A percentile compares a stretch with the other conserved stretches of the same genome.
These are phyloP conservation scores for Chrysosporium keratinophilum DNA, from an alignment of 2,329 filamentous ascomycete genomes.

Conservation along the genomic window DNA sequence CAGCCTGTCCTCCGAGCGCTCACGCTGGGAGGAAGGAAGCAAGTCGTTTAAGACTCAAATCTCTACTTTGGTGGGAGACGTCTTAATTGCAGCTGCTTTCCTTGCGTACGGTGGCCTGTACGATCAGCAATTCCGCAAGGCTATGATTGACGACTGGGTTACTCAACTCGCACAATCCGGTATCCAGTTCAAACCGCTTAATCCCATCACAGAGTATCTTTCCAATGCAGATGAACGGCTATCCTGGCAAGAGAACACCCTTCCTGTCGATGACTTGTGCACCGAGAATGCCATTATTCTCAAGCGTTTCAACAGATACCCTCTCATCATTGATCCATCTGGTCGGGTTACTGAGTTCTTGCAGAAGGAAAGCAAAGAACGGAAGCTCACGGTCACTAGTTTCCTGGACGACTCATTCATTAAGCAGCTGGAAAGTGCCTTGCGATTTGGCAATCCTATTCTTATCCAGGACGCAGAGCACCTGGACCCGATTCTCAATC, in stretches of 20 bases:
- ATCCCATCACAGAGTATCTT: slow-evolving; percentile 89
- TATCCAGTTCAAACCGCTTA: slow-evolving; percentile 83
- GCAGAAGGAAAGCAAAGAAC: slow-evolving; percentile 86
- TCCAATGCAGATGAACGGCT: slow-evolving; percentile 93
- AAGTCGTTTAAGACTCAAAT: slow-evolving; percentile 98
- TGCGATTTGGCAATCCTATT: slow-evolving; percentile 96
- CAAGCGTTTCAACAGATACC: slow-evolving; percentile 96
- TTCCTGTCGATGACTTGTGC: slow-evolving; percentile 94
- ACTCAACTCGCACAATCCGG: slow-evolving; percentile 89
- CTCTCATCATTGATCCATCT: slow-evolving; percentile 94
- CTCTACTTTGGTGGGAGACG: slow-evolving; percentile 88
- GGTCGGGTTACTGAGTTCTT: slow-evolving; percentile 90
- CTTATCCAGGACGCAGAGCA: slow-evolving; percentile 97
- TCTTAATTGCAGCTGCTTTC: slow-evolving; percentile 92
- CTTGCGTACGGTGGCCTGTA: slow-evolving; percentile 94
- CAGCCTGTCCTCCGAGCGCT: slow-evolving; percentile 85
- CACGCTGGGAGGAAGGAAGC: slow-evolving; percentile 92
- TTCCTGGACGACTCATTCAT: slow-evolving; percentile 97
- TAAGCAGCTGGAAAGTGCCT: slow-evolving; percentile 91
- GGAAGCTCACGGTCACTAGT: slow-evolving; percentile 89
- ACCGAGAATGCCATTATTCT: slow-evolving; percentile 97
- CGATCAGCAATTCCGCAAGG: slow-evolving; percentile 94
- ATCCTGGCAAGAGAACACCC: slow-evolving; percentile 83
- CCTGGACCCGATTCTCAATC: slow-evolving; percentile 91
- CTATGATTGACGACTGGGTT: slow-evolving; percentile 96